Percentiles rank a stretch among this genome's conserved stretches.
phyloP scores from a whole-genome alignment of 768 basidiomycete species.

The Kondoa subrosea region DNA sequence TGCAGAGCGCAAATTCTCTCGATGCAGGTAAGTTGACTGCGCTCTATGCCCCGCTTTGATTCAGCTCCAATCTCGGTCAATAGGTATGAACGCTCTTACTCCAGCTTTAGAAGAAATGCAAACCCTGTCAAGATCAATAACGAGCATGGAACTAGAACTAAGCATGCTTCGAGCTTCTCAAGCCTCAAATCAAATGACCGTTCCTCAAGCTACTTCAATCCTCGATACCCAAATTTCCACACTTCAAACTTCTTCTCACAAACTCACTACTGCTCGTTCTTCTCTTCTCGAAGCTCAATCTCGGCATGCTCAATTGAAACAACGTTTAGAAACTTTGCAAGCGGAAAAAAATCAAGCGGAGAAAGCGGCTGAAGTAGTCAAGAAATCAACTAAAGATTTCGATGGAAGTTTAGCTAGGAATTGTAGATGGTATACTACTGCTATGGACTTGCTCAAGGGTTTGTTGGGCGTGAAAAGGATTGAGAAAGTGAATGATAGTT shows the following conservation, averaged over 20 bases:
- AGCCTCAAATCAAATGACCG: not conserved
- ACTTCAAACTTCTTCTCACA: not conserved
- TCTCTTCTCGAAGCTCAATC: not conserved
- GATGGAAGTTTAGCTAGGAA: not conserved
- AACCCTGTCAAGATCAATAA: not conserved
- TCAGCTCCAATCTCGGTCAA: not conserved
- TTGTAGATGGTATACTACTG: not conserved
- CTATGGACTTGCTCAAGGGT: not conserved
- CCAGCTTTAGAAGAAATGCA: not conserved
- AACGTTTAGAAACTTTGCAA: not conserved
- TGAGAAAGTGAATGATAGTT: not conserved
- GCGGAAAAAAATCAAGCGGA: not conserved
- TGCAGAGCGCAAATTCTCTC: not conserved
- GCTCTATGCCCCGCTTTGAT: not conserved
- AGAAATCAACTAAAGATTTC: not conserved
- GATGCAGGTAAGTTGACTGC: not conserved
- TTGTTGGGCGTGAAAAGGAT: not conserved
- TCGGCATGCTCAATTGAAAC: not conserved
- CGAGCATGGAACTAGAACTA: not conserved
- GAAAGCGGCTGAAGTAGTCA: not conserved
- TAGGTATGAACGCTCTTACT: not conserved
- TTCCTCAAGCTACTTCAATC: not conserved
- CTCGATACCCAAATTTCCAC: not conserved
- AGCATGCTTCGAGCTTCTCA: not conserved
- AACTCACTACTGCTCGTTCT: not conserved